Percentiles rank a stretch among this genome's conserved stretches.
Evolutionary conservation across 225 moss, liverwort and hornwort genomes (phyloP).

Genomic region (Polytrichum commune): DNA sequence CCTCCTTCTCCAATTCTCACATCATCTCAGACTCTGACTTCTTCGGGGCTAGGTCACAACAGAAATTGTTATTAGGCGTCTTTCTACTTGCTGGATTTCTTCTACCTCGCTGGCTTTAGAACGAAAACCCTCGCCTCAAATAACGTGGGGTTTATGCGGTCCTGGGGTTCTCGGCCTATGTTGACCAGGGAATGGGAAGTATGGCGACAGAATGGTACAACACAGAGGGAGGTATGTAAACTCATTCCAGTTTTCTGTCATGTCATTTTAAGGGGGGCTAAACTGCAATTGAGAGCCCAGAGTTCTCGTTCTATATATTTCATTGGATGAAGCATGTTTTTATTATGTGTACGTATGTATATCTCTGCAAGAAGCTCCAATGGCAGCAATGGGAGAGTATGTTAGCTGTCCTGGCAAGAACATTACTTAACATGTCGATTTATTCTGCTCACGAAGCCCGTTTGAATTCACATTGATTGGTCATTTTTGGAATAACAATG

Average conservation of each 20-base stretch:
- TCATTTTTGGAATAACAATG: too few relatives aligned
- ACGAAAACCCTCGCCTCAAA: too few relatives aligned
- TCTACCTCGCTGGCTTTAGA: too few relatives aligned
- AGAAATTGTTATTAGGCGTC: too few relatives aligned
- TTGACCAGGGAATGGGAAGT: neutral
- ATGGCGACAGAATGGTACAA: slow-evolving; percentile 6
- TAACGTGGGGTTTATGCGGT: too few relatives aligned
- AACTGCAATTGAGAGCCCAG: too few relatives aligned
- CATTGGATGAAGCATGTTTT: neutral
- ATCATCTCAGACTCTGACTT: too few relatives aligned
- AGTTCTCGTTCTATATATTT: neutral
- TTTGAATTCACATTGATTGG: too few relatives aligned
- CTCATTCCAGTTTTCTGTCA: neutral
- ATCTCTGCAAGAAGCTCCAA: neutral
- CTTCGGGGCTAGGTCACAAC: too few relatives aligned
- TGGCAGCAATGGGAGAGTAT: neutral
- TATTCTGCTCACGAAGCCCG: too few relatives aligned
- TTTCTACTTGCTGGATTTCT: too few relatives aligned
- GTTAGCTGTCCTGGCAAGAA: neutral
- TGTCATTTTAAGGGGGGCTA: neutral
- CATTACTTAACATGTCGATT: neutral
- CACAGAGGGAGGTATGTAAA: neutral
- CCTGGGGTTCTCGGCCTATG: neutral
- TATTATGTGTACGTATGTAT: neutral
- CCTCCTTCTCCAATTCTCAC: too few relatives aligned